Conservation (phyloP, 2,329 filamentous ascomycete species). For the Aspergillus amoenus region DNA sequence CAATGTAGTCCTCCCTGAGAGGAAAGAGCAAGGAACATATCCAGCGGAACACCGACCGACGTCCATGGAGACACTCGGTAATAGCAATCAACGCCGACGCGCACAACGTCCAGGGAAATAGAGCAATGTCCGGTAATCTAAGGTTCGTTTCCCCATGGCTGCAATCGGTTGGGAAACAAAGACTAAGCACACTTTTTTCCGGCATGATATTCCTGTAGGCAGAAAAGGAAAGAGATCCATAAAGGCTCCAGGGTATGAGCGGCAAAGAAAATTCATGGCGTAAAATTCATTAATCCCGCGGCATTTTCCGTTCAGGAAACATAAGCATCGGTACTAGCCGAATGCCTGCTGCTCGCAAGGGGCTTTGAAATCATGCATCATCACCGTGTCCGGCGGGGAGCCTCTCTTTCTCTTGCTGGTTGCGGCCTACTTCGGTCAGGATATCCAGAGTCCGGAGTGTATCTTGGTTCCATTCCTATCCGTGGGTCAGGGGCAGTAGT, state of each 20-base stretch:
- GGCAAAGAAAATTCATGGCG: conserved; percentile 13
- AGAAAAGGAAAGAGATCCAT: conserved; percentile 16
- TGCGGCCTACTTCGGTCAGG: conserved; percentile 41
- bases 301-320: conserved; percentile 11
- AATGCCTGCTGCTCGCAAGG: conserved; percentile 11
- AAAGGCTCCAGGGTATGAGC: conserved; percentile 10
- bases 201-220: conserved; percentile 17
- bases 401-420: conserved; percentile 38
- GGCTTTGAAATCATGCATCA: conserved; percentile 17
- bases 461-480: conserved; percentile 46
- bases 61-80: conserved; percentile 12
- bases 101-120: conserved; percentile 19
- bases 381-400: conserved; percentile 40
- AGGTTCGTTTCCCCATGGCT: conserved; percentile 17
- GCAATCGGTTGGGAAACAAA: conserved; percentile 17
- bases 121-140: conserved; percentile 20
- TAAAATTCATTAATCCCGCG: conserved; percentile 14
- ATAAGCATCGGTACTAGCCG: conserved; percentile 6
- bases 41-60: conserved; percentile 13
- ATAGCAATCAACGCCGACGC: conserved; percentile 15
- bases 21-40: conserved; percentile 12
- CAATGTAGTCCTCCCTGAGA: conserved; percentile 7
- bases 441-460: conserved; percentile 39
- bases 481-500: conserved; percentile 42
- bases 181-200: conserved; percentile 18